Percentiles rank a stretch among this genome's conserved stretches.
Evolutionary conservation across 176 grass and related monocot genomes (phyloP).

Genomic region (Bothriochloa decipiens): DNA sequence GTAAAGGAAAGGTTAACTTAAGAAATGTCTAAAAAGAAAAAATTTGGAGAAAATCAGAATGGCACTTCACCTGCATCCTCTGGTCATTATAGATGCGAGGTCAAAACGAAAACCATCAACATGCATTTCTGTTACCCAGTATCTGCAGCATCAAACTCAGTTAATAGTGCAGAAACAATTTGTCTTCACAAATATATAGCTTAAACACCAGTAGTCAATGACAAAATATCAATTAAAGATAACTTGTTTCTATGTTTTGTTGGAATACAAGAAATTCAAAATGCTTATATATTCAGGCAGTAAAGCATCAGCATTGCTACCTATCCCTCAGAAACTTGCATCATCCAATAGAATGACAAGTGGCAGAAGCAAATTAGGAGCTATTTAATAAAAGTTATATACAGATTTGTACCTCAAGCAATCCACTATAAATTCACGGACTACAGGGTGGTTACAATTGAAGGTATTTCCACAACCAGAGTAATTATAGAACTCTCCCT

Average conservation of each 20-base stretch:
- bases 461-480: conserved; percentile 98
- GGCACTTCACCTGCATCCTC: conserved; percentile 68
- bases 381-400: not conserved
- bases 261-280: conserved; percentile 31
- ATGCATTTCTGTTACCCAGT: conserved; percentile 98
- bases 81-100: conserved; percentile 98
- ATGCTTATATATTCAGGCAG: conserved; percentile 6
- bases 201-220: not conserved
- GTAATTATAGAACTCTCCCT: conserved; percentile 98
- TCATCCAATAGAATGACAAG: conserved; percentile 14
- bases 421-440: conserved; percentile 91
- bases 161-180: conserved; percentile 12
- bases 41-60: not conserved
- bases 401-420: conserved; percentile 81
- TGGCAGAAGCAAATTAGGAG: not conserved
- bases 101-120: conserved; percentile 98
- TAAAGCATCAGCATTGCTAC: conserved; percentile 11
- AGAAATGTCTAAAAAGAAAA: conserved; percentile 28
- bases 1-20: conserved; percentile 31
- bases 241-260: not conserved
- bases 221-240: conserved; percentile 19
- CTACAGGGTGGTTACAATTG: conserved; percentile 97
- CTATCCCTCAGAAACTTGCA: not conserved
- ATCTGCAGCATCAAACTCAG: conserved; percentile 56
- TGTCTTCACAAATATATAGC: conserved; percentile 5